Evolutionary conservation across 306 rosid genomes (phyloP), one percentile per base, ranked within the genome.

Genomic region (Rubus parviflorus): DNA sequence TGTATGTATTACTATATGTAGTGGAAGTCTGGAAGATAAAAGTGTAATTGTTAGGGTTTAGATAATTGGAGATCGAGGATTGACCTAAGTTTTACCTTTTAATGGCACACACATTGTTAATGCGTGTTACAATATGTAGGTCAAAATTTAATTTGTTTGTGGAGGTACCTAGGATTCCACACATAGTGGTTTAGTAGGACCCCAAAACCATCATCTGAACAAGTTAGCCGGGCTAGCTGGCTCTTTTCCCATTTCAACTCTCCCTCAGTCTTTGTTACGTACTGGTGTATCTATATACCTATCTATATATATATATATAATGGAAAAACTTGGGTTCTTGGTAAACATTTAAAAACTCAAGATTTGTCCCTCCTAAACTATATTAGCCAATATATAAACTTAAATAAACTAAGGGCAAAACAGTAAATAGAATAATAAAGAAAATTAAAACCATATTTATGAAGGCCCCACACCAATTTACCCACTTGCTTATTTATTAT

Each of bases 81-180:
- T 86, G 91, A 87, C 88, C 82, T 63, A 51, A 64, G 75, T 35
- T 79, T 80, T 23, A 23, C 54, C 77, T 80, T 68, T 69, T 67
- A 30, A 40, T 60, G 16, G 37, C 30, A 14, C n/a, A 30, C 13
- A 16, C 30, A 3, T 35, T 17, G 46, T 3, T 64, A 38, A 65
- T 65, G 70, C 66, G 75, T 45, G 19, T 20, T 41, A 68, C 17
- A 38, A 53, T 64, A 54, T 43, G 42, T 66, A 56, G 73, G 81
- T 86, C 89, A 84, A 86, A 86, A 72, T 68, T 67, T 73, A 74
- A 52, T 15, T 41, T 37, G n/a, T 30, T 45, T 49, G 56, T 68
- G 67, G 66, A 38, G 67, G 56, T 79, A 77, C 90, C 88, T 90
- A 75, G 89, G 94, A 89, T 89, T 85, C 94, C 90, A 81, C 81